These are phyloP conservation scores for Zopfochytrium polystomum DNA, from an alignment of 371 early-diverging fungal genomes.

Conservation along the genomic window DNA sequence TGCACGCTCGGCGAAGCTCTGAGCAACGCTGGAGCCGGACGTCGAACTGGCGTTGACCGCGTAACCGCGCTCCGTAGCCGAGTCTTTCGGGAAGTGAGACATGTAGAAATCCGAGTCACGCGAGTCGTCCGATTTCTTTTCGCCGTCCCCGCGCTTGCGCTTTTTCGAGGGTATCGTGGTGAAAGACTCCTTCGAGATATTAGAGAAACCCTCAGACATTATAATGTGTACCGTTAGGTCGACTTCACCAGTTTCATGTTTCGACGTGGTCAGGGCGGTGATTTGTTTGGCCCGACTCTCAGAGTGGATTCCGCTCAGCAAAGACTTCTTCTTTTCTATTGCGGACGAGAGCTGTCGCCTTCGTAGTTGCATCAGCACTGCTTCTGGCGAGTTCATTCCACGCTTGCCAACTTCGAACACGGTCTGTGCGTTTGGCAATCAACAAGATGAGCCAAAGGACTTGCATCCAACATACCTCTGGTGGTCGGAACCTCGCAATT, in stretches of 20 bases:
- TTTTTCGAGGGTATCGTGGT: slow-evolving; percentile 20
- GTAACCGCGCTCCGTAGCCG: slow-evolving; percentile 88
- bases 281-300: slow-evolving; percentile 20
- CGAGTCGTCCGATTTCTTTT: slow-evolving; percentile 35
- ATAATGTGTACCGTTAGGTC: too few relatives aligned
- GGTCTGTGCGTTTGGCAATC: slow-evolving; percentile 58
- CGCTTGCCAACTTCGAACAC: slow-evolving; percentile 86
- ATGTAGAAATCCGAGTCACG: slow-evolving; percentile 87
- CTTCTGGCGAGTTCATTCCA: slow-evolving; percentile 71
- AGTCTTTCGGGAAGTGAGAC: slow-evolving; percentile 80
- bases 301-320: slow-evolving; percentile 15
- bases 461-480: slow-evolving; percentile 14
- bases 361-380: slow-evolving; percentile 77
- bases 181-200: slow-evolving; percentile 4
- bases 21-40: slow-evolving; percentile 24
- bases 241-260: background rate
- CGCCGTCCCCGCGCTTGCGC: slow-evolving; percentile 25
- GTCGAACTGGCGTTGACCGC: slow-evolving; percentile 60
- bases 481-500: slow-evolving; percentile 22
- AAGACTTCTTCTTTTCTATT: slow-evolving; percentile 48
- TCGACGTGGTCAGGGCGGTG: slow-evolving; percentile 10
- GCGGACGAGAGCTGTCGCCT: slow-evolving; percentile 58
- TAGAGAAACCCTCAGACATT: too few relatives aligned
- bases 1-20: slow-evolving; percentile 80
- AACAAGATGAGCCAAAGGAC: background rate